A percentile compares a stretch with the other conserved stretches of the same genome.
These are phyloP conservation scores for Pezicula carpinea DNA, from an alignment of 2,329 filamentous ascomycete species.

Conservation along the genomic window DNA sequence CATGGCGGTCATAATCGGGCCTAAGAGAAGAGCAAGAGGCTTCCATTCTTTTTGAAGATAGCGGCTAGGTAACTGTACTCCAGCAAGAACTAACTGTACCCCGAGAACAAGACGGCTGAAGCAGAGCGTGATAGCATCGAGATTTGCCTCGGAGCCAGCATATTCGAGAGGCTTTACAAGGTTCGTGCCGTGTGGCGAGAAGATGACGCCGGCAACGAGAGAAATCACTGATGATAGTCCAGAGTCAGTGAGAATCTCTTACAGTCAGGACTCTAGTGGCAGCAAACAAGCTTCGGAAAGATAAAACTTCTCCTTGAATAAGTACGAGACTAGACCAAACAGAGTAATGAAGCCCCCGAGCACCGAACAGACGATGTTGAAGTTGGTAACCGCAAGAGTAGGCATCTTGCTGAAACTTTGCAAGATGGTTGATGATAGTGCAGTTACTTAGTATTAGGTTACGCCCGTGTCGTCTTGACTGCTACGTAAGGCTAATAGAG, in stretches of 20 bases:
- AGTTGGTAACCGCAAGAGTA: constrained; percentile 43
- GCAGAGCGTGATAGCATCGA: constrained; percentile 72
- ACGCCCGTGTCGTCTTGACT: constrained; percentile 37
- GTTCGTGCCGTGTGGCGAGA: constrained; percentile 74
- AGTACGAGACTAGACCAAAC: constrained; percentile 87
- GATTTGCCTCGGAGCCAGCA: constrained; percentile 51
- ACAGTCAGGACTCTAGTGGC: constrained; percentile 1
- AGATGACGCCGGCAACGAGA: constrained; percentile 69
- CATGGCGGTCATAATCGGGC: constrained; percentile 82
- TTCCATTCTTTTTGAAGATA: constrained; percentile 79
- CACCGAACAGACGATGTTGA: constrained; percentile 56
- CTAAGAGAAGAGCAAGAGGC: constrained; percentile 67
- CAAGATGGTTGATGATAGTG: not conserved
- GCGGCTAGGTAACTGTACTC: constrained; percentile 79
- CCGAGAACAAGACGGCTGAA: constrained; percentile 85
- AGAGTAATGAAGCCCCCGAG: constrained; percentile 83
- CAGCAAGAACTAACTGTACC: constrained; percentile 84
- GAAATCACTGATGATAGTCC: constrained; percentile 62
- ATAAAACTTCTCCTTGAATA: constrained; percentile 86
- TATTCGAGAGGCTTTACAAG: constrained; percentile 74
- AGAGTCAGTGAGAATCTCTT: not conserved
- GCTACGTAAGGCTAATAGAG: constrained; percentile 27
- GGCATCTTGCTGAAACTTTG: too few relatives aligned
- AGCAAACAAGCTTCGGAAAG: constrained; percentile 79
- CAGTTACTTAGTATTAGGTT: constrained; percentile 21